Conservation (phyloP, 1,284 basidiomycete genomes). For the Pascua guehoae region DNA sequence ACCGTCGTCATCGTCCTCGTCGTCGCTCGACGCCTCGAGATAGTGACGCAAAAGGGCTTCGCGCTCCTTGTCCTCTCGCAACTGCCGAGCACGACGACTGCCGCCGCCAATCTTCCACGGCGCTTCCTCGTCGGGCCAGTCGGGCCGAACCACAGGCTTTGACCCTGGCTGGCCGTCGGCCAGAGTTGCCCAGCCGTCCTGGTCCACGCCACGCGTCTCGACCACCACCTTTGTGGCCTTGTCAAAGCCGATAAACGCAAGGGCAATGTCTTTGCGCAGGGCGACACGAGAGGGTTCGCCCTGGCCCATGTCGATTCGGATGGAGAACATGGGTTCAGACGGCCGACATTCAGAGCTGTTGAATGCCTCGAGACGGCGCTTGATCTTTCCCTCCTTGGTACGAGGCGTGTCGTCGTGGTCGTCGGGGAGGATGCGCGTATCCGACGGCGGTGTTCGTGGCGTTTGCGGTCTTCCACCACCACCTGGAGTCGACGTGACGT, state of each 20-base stretch:
- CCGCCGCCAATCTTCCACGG: constrained; percentile 38
- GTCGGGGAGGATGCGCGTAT: constrained; percentile 2
- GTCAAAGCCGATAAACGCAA: constrained; percentile 38
- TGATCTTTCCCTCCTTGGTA: constrained; percentile 28
- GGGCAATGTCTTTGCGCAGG: constrained; percentile 36
- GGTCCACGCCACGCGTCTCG: constrained; percentile 30
- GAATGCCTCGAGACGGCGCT: constrained; percentile 31
- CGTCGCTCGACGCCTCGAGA: constrained; percentile 40
- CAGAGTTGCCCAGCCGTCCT: constrained; percentile 29
- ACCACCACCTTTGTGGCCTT: constrained; percentile 24
- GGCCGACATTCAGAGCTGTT: constrained; percentile 13
- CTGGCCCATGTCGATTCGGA: constrained; percentile 31
- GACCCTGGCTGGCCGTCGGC: constrained; percentile 12
- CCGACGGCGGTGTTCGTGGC: too few species aligned
- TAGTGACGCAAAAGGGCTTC: constrained; percentile 32
- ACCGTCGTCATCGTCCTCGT: constrained; percentile 20
- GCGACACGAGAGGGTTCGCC: constrained; percentile 37
- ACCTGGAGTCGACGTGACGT: background rate
- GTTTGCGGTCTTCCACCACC: too few species aligned
- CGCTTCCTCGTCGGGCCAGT: constrained; percentile 40
- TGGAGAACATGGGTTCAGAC: constrained; percentile 36
- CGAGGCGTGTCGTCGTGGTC: constrained; percentile 28
- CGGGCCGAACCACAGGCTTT: constrained; percentile 23
- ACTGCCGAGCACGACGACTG: constrained; percentile 22
- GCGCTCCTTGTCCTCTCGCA: constrained; percentile 33